Conservation (phyloP, 108 stramenopile species). For the Fistulifera solaris region DNA sequence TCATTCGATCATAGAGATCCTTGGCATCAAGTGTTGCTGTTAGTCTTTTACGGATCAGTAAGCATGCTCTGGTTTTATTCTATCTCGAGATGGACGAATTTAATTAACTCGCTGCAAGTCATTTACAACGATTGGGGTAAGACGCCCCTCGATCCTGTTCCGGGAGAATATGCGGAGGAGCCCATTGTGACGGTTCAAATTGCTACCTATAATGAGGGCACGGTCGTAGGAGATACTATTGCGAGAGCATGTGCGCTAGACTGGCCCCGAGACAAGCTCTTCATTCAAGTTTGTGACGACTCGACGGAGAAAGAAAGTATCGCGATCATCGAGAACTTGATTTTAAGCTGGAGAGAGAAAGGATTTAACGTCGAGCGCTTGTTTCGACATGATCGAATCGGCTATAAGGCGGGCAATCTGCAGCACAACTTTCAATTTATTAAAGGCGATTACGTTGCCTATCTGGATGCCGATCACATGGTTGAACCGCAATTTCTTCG, state of each 20-base stretch:
- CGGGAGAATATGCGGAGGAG: too few species aligned
- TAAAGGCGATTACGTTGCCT: slow-evolving; percentile 20
- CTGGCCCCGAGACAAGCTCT: slow-evolving; percentile 20
- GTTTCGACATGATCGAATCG: slow-evolving; percentile 10
- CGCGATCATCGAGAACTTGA: slow-evolving; percentile 3
- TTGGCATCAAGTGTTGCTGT: too few species aligned
- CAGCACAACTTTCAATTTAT: slow-evolving; percentile 3
- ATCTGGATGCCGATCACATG: slow-evolving; percentile 21
- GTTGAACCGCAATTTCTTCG: slow-evolving; percentile 10
- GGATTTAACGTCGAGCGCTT: slow-evolving; percentile 6
- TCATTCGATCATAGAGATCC: too few species aligned
- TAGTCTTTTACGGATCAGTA: too few species aligned
- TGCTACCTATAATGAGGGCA: slow-evolving; percentile 18
- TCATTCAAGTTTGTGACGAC: slow-evolving; percentile 16
- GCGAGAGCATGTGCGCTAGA: slow-evolving; percentile 12
- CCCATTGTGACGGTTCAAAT: slow-evolving; percentile 26
- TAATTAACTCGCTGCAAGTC: too few species aligned
- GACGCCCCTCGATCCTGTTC: too few species aligned
- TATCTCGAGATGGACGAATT: too few species aligned
- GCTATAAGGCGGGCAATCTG: slow-evolving; percentile 21
- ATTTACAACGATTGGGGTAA: too few species aligned
- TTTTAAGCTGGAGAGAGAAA: not conserved
- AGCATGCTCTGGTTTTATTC: too few species aligned
- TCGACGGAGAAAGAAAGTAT: slow-evolving; percentile 17
- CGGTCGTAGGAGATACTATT: slow-evolving; percentile 20